Conservation (phyloP, 495 filamentous ascomycete species). For the Xylaria nigripes region DNA sequence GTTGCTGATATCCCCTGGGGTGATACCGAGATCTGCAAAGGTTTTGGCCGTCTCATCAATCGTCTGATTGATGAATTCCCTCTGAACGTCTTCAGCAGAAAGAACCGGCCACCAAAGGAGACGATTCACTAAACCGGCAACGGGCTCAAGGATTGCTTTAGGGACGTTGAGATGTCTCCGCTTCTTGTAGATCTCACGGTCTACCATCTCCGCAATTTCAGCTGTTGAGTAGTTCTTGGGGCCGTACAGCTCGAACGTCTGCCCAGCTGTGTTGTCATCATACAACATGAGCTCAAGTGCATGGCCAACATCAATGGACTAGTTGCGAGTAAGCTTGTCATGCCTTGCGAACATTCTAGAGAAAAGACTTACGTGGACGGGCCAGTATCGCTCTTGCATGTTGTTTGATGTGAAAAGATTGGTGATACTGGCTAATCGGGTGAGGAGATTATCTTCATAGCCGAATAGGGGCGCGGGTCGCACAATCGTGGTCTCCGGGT, state of each 20-base stretch:
- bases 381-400: constrained; percentile 85
- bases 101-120: constrained; percentile 78
- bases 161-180: constrained; percentile 89
- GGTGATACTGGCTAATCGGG: constrained; percentile 66
- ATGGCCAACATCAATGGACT: constrained; percentile 81
- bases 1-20: constrained; percentile 70
- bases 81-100: constrained; percentile 81
- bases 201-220: constrained; percentile 80
- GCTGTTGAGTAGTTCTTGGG: constrained; percentile 85
- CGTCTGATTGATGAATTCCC: constrained; percentile 88
- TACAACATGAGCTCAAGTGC: constrained; percentile 82
- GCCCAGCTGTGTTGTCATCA: constrained; percentile 78
- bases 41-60: constrained; percentile 91
- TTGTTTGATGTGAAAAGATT: constrained; percentile 86
- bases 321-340: constrained; percentile 14
- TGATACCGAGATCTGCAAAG: constrained; percentile 86
- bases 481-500: constrained; percentile 96
- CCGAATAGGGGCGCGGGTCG: constrained; percentile 90
- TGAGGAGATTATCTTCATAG: constrained; percentile 85
- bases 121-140: constrained; percentile 65
- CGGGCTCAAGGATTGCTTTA: constrained; percentile 63
- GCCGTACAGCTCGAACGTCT: constrained; percentile 94
- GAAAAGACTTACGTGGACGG: constrained; percentile 68
- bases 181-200: constrained; percentile 84
- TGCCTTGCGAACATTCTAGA: not conserved